phyloP scores from a whole-genome alignment of 768 basidiomycete genomes.

The Rhodotorula paludigena region DNA sequence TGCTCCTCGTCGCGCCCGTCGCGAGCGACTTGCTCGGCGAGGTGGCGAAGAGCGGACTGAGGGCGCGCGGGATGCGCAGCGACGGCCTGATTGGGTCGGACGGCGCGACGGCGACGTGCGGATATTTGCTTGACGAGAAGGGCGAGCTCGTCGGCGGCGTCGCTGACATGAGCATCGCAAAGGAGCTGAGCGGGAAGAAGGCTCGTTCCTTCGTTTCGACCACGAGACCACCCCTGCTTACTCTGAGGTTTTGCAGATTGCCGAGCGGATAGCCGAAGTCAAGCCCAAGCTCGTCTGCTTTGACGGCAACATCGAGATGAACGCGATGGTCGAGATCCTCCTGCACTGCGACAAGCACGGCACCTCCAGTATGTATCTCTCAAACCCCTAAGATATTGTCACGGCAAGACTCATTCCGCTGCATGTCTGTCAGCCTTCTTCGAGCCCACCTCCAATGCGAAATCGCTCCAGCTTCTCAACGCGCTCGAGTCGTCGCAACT shows the following conservation, averaged over 20 bases:
- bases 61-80: slow-evolving; percentile 65
- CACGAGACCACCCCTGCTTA: no score
- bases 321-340: slow-evolving; percentile 17
- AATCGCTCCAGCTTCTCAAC: slow-evolving; percentile 66
- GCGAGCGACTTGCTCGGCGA: slow-evolving; percentile 73
- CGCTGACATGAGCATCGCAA: slow-evolving; percentile 74
- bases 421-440: slow-evolving; percentile 84
- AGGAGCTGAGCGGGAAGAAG: slow-evolving; percentile 51
- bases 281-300: slow-evolving; percentile 62
- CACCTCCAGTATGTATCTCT: slow-evolving; percentile 20
- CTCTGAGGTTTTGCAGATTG: no score
- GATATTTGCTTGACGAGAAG: slow-evolving; percentile 66
- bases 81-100: slow-evolving; percentile 60
- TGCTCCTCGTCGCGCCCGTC: slow-evolving; percentile 66
- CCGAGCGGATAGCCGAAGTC: slow-evolving; percentile 53
- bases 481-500: slow-evolving; percentile 47
- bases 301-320: slow-evolving; percentile 66
- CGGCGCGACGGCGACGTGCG: slow-evolving; percentile 71
- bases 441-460: slow-evolving; percentile 88
- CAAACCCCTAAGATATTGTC: no score
- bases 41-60: slow-evolving; percentile 59
- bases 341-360: slow-evolving; percentile 9
- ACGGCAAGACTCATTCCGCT: no score
- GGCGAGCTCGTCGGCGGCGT: slow-evolving; percentile 78
- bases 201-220: not conserved